Evolutionary conservation across 106 monocot species (phyloP), one percentile per base, ranked within the genome.

Genomic region (Dendrobium huoshanense): DNA sequence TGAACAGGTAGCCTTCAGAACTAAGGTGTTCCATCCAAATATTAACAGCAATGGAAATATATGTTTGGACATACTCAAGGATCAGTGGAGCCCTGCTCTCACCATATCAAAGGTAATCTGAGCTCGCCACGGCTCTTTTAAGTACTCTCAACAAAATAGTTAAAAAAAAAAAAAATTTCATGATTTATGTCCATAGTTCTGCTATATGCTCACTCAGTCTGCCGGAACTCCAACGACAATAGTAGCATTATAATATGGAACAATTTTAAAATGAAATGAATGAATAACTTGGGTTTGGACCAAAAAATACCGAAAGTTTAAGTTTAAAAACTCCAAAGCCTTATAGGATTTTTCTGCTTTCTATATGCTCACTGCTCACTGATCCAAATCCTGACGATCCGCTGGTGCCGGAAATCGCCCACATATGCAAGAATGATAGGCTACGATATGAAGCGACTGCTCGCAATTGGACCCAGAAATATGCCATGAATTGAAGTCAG

Each of bases 311-410:
- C n/a, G n/a, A n/a, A n/a, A n/a, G n/a, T n/a, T n/a, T n/a, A n/a
- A n/a, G n/a, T n/a, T n/a, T n/a, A n/a, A n/a, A n/a, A n/a, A n/a
- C n/a, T n/a, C n/a, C n/a, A n/a, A n/a, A n/a, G n/a, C n/a, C n/a
- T n/a, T n/a, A n/a, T n/a, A n/a, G n/a, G n/a, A n/a, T n/a, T n/a
- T n/a, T 76, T 47, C 76, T 76, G 24, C 15, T 76, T 0, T 76
- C 76, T 1, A 76, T 76, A 51, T 76, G 76, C 72, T 89, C 85
- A 9, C 75, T 89, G 11, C 49, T 89, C 25, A 89, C 88, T 0
- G 88, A 89, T 27, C 88, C 88, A 59, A 89, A 89, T 41, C 88
- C 88, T 9, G 85, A 89, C 37, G 88, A 89, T 61, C 88, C 88
- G 20, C 55, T 89, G 51, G 86, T 89, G 4, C 88, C 88, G 5